Evolutionary conservation across 257 asterid genomes (phyloP).

Genomic region (Solanum chilense): DNA sequence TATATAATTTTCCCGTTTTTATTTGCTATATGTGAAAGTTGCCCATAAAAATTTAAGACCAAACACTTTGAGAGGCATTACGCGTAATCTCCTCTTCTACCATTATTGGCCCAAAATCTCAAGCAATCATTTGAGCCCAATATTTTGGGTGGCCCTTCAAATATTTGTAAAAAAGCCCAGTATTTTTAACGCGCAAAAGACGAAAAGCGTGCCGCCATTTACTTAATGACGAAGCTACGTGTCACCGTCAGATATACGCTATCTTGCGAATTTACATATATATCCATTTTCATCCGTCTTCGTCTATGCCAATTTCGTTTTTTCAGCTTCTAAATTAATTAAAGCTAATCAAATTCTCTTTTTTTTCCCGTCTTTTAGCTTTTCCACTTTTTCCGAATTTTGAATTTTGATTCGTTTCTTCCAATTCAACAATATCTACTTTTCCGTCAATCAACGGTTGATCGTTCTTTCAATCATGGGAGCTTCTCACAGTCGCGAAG

Average conservation of each 20-base stretch:
- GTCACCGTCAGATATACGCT: conserved; percentile 28
- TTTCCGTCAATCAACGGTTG: not conserved
- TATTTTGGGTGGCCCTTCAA: not conserved
- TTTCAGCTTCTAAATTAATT: not conserved
- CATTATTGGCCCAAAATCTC: not conserved
- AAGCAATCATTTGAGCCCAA: not conserved
- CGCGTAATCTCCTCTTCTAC: not conserved
- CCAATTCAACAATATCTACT: not conserved
- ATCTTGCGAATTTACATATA: not conserved
- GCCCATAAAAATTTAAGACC: not conserved
- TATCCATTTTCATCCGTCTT: not conserved
- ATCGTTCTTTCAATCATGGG: conserved; percentile 42
- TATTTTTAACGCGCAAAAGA: not conserved
- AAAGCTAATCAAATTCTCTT: not conserved
- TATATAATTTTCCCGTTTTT: too few species aligned
- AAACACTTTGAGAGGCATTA: not conserved
- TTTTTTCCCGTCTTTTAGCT: not conserved
- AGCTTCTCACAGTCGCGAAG: conserved; percentile 93
- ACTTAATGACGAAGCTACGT: conserved; percentile 33
- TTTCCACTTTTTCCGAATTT: not conserved
- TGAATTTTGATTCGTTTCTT: not conserved
- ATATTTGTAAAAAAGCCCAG: not conserved
- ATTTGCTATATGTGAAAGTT: too few species aligned
- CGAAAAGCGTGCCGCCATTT: not conserved
- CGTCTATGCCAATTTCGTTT: not conserved